Conservation (phyloP, 306 rosid genomes). For the Corylus americana region DNA sequence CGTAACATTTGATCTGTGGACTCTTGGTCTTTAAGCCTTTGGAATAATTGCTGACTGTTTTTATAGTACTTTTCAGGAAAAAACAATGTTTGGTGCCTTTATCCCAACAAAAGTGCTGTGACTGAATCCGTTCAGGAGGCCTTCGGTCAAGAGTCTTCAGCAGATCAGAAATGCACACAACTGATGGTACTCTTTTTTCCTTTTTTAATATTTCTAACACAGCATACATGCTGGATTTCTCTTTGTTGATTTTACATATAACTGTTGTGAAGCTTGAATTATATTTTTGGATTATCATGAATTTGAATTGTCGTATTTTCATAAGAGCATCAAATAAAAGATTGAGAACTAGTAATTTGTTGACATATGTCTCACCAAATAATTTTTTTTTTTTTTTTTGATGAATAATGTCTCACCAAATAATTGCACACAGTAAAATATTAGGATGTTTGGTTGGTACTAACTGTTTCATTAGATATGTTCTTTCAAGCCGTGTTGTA, state of each 20-base stretch:
- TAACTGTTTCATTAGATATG: not conserved
- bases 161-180: slow-evolving; percentile 32
- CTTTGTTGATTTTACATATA: slow-evolving; percentile 7
- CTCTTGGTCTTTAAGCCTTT: slow-evolving; percentile 13
- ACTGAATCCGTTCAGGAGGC: slow-evolving; percentile 67
- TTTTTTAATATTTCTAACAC: not conserved
- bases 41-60: slow-evolving; percentile 18
- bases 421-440: not conserved
- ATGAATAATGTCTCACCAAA: not conserved
- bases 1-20: not conserved
- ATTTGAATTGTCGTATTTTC: not conserved
- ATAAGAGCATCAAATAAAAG: not conserved
- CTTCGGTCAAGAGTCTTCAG: slow-evolving; percentile 50
- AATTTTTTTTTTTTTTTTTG: too few species aligned
- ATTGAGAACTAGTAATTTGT: not conserved
- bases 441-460: slow-evolving; percentile 3
- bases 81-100: slow-evolving; percentile 81
- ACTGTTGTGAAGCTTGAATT: slow-evolving; percentile 9
- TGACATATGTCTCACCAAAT: not conserved
- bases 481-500: not conserved
- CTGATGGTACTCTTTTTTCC: slow-evolving; percentile 37
- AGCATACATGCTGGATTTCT: slow-evolving; percentile 11
- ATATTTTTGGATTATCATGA: not conserved
- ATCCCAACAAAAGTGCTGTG: slow-evolving; percentile 72
- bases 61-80: slow-evolving; percentile 53